Evolutionary conservation across 768 basidiomycete genomes (phyloP).

Genomic region (Dioszegia hungarica): DNA sequence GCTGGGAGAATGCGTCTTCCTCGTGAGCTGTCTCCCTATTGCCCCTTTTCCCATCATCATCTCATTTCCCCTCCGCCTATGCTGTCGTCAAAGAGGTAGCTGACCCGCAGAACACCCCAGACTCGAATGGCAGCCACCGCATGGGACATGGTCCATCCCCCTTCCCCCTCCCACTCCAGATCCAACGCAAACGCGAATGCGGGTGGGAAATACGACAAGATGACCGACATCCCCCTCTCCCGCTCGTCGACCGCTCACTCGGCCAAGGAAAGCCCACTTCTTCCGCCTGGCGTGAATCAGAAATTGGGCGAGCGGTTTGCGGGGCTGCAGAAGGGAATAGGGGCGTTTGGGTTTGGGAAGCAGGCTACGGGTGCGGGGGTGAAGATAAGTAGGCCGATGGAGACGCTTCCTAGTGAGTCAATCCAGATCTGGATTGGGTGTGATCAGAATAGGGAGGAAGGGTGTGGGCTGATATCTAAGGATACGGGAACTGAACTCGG

Average conservation of each 20-base stretch:
- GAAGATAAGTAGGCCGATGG: slow-evolving; percentile 38
- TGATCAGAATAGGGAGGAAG: neutral
- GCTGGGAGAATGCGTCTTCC: slow-evolving; percentile 46
- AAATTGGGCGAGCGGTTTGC: slow-evolving; percentile 21
- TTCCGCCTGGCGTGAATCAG: slow-evolving; percentile 13
- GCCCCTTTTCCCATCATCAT: neutral
- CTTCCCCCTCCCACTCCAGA: slow-evolving; percentile 5
- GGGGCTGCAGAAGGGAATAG: slow-evolving; percentile 7
- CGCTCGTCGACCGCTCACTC: neutral
- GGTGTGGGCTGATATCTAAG: too few species aligned
- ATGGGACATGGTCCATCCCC: slow-evolving; percentile 37
- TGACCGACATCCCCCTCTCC: slow-evolving; percentile 1
- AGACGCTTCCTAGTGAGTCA: slow-evolving; percentile 42
- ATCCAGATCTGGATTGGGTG: too few species aligned
- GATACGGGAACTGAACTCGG: too few species aligned
- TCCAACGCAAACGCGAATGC: neutral
- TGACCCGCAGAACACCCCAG: slow-evolving; percentile 33
- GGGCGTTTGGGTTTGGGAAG: slow-evolving; percentile 70
- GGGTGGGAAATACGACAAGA: neutral
- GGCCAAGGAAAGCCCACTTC: slow-evolving; percentile 12
- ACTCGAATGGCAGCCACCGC: slow-evolving; percentile 42
- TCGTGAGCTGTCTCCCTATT: slow-evolving; percentile 23
- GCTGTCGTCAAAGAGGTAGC: neutral
- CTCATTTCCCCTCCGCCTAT: too few species aligned
- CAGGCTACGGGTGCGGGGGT: slow-evolving; percentile 58